Evolutionary conservation across 108 stramenopile species (phyloP).

Genomic region (Nitzschia sp.): DNA sequence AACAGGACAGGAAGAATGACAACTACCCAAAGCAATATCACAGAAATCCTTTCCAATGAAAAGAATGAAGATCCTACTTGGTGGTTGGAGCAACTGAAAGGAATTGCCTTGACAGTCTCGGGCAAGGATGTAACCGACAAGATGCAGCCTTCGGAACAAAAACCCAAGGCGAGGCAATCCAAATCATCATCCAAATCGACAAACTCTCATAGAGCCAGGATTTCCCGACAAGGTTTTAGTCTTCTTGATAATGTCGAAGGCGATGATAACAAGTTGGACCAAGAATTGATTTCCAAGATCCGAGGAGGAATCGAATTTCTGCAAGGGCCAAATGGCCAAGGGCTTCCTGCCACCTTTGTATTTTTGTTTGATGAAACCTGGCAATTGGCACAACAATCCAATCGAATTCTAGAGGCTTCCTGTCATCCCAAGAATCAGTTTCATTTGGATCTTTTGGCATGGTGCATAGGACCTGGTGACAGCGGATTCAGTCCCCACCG

Average conservation of each 20-base stretch:
- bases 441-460: constrained; percentile 74
- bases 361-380: constrained; percentile 70
- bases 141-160: too few species aligned
- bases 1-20: too few species aligned
- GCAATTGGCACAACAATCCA: constrained; percentile 49
- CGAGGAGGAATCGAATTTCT: constrained; percentile 26
- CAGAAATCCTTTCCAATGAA: too few species aligned
- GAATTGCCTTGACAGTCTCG: too few species aligned
- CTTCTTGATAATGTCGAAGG: not conserved
- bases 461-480: constrained; percentile 52
- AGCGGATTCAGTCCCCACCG: constrained; percentile 71
- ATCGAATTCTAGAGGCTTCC: constrained; percentile 18
- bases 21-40: too few species aligned
- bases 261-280: too few species aligned
- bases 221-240: not conserved
- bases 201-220: too few species aligned
- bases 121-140: too few species aligned
- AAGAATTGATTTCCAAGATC: constrained; percentile 16
- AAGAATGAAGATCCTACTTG: too few species aligned
- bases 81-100: too few species aligned
- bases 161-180: too few species aligned
- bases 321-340: constrained; percentile 15
- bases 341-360: constrained; percentile 59
- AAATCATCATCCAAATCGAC: too few species aligned
- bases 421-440: constrained; percentile 43